phyloP scores from a whole-genome alignment of 805 yeast species.

The Zygosaccharomyces bisporus region DNA sequence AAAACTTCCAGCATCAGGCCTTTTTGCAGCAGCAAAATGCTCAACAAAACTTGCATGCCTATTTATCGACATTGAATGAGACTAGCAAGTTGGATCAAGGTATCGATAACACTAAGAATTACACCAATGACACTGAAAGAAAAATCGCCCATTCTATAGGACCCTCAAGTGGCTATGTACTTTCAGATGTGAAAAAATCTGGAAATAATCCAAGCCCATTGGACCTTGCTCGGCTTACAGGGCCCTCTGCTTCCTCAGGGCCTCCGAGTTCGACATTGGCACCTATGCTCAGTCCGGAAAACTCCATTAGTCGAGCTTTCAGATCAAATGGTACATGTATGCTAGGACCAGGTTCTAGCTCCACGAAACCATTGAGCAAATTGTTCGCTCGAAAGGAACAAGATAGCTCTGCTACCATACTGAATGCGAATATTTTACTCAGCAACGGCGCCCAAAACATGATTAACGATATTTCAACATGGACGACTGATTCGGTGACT shows the following conservation, averaged over 20 bases:
- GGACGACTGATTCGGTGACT: constrained; percentile 43
- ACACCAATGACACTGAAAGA: not conserved
- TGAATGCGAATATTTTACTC: constrained; percentile 25
- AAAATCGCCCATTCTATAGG: not conserved
- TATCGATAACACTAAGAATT: not conserved
- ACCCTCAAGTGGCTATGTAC: not conserved
- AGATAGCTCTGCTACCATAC: not conserved
- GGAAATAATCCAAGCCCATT: not conserved
- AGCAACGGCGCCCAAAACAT: constrained; percentile 49
- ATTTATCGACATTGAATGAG: constrained; percentile 26
- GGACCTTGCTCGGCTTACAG: not conserved
- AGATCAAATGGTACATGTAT: constrained; percentile 5
- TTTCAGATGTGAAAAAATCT: not conserved
- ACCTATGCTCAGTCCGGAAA: not conserved
- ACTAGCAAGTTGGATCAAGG: constrained; percentile 1
- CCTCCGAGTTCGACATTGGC: not conserved
- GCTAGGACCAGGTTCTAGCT: not conserved
- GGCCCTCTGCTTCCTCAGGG: not conserved
- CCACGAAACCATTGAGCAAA: constrained; percentile 10
- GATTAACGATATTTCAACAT: constrained; percentile 57
- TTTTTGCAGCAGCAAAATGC: constrained; percentile 35
- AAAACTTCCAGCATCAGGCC: constrained; percentile 34
- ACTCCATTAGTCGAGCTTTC: not conserved
- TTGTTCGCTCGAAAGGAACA: constrained; percentile 5
- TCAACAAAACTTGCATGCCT: constrained; percentile 35